Evolutionary conservation across 352 stramenopile genomes (phyloP).

Genomic region (Phytophthora sojae): DNA sequence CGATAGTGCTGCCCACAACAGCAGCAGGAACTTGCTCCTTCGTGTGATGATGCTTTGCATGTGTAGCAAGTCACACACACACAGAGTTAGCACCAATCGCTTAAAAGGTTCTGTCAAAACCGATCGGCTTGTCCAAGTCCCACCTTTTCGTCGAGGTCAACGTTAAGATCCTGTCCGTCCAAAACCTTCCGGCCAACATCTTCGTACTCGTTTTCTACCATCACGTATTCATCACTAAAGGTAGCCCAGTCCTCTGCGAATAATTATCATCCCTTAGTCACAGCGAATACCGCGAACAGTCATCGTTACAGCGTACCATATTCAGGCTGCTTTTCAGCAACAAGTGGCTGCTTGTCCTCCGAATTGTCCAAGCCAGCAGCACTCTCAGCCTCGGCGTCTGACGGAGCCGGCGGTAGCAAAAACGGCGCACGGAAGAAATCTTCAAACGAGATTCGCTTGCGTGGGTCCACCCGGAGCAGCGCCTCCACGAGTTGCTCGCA

Average conservation of each 20-base stretch:
- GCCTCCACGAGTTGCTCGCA: slow-evolving; percentile 71
- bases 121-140: slow-evolving; percentile 8
- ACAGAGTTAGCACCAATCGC: slow-evolving; percentile 5
- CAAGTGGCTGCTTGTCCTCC: slow-evolving; percentile 68
- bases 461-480: slow-evolving; percentile 67
- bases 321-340: slow-evolving; percentile 71
- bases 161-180: slow-evolving; percentile 59
- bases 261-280: neutral
- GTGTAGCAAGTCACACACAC: slow-evolving; percentile 4
- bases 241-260: slow-evolving; percentile 69
- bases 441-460: slow-evolving; percentile 79
- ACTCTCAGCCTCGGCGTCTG: slow-evolving; percentile 24
- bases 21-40: slow-evolving; percentile 22
- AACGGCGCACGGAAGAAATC: slow-evolving; percentile 80
- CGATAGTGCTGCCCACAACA: slow-evolving; percentile 21
- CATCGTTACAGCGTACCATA: slow-evolving; percentile 45
- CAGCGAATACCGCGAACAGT: neutral
- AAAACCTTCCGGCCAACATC: slow-evolving; percentile 77
- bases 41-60: slow-evolving; percentile 26
- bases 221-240: slow-evolving; percentile 85
- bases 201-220: slow-evolving; percentile 86
- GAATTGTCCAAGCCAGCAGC: slow-evolving; percentile 46
- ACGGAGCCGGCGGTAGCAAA: slow-evolving; percentile 61
- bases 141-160: slow-evolving; percentile 53
- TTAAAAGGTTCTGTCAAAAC: neutral